Evolutionary conservation across 768 basidiomycete genomes (phyloP).

Genomic region (Rhodotorula babjevae): DNA sequence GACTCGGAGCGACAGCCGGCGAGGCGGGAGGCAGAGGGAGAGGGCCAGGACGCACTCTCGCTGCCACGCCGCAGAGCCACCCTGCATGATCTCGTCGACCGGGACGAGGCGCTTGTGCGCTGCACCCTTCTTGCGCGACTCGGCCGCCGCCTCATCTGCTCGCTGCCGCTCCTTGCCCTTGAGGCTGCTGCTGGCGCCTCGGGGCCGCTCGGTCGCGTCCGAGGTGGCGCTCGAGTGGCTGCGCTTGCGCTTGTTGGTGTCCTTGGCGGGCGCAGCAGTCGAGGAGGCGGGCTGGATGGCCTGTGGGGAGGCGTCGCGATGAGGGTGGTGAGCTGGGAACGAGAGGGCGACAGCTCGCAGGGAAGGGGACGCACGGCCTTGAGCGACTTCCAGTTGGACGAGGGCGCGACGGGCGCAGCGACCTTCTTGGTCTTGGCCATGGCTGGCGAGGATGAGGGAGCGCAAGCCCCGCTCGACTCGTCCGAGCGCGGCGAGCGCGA

Average conservation of each 20-base stretch:
- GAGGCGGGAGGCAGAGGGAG: neutral
- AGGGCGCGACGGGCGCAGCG: slow-evolving; percentile 47
- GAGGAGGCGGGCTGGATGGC: slow-evolving; percentile 30
- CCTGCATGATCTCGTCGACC: slow-evolving; percentile 26
- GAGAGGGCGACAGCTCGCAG: neutral
- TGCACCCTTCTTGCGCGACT: neutral
- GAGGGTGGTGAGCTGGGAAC: neutral
- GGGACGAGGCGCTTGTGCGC: slow-evolving; percentile 23
- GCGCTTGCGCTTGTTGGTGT: slow-evolving; percentile 22
- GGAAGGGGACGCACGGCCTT: slow-evolving; percentile 52
- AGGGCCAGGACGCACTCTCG: slow-evolving; percentile 16
- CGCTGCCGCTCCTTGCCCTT: slow-evolving; percentile 29
- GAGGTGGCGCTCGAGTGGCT: slow-evolving; percentile 23
- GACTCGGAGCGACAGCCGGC: neutral
- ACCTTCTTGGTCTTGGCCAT: slow-evolving; percentile 39
- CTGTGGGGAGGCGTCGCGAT: slow-evolving; percentile 1
- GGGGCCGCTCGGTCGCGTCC: slow-evolving; percentile 27
- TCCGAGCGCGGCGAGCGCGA: neutral
- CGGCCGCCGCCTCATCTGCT: neutral
- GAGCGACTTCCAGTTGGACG: slow-evolving; percentile 61
- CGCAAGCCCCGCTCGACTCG: neutral
- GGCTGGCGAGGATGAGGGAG: neutral
- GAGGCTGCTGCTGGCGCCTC: slow-evolving; percentile 11
- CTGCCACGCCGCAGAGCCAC: slow-evolving; percentile 27
- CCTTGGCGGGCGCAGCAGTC: slow-evolving; percentile 27